Conservation (phyloP, 805 yeast genomes). For the Yamadazyma takamatsuzukensis region DNA sequence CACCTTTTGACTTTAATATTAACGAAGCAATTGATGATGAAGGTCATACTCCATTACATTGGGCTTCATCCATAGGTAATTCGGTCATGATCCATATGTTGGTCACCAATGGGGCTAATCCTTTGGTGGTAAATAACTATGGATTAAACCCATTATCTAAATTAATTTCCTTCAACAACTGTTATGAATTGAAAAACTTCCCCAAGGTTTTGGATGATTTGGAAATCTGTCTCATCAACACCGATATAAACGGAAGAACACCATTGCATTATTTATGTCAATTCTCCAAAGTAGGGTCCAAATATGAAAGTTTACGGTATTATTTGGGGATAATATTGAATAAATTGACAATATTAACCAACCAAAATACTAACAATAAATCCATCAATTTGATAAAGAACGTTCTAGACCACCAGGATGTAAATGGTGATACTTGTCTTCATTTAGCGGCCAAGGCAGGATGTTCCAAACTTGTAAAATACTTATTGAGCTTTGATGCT, state of each 20-base stretch:
- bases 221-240: slow-evolving; percentile 70
- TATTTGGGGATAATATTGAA: slow-evolving; percentile 75
- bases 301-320: slow-evolving; percentile 77
- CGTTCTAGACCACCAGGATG: slow-evolving; percentile 74
- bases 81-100: slow-evolving; percentile 71
- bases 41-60: slow-evolving; percentile 91
- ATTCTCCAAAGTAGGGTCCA: slow-evolving; percentile 60
- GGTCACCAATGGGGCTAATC: slow-evolving; percentile 70
- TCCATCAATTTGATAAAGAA: slow-evolving; percentile 58
- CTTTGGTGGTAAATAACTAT: slow-evolving; percentile 46
- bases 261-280: slow-evolving; percentile 82
- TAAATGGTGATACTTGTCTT: slow-evolving; percentile 79
- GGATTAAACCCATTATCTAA: slow-evolving; percentile 90
- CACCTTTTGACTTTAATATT: slow-evolving; percentile 64
- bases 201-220: slow-evolving; percentile 73
- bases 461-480: slow-evolving; percentile 67
- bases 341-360: slow-evolving; percentile 53
- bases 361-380: slow-evolving; percentile 30
- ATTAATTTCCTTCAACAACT: slow-evolving; percentile 81
- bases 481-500: slow-evolving; percentile 84
- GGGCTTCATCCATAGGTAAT: slow-evolving; percentile 97
- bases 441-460: slow-evolving; percentile 75
- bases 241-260: slow-evolving; percentile 71
- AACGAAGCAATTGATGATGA: slow-evolving; percentile 86
- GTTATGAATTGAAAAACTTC: slow-evolving; percentile 76